These are phyloP conservation scores for Fragilariopsis cylindrus DNA, from an alignment of 108 stramenopile species.

Conservation along the genomic window DNA sequence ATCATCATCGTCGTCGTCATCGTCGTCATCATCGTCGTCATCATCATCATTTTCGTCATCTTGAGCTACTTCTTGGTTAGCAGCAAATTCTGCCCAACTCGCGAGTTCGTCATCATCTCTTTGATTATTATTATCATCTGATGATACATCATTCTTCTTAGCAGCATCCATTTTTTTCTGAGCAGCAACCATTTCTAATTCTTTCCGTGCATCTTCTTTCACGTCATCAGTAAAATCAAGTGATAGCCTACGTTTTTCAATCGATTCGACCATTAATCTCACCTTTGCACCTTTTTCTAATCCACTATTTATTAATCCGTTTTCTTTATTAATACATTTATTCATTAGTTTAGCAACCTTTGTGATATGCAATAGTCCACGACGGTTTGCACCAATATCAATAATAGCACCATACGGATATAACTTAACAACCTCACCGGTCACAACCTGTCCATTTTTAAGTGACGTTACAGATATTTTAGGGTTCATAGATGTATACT, in stretches of 20 bases:
- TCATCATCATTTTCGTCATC: neutral
- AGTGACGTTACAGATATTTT: constrained; percentile 56
- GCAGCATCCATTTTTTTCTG: neutral
- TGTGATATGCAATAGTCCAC: constrained; percentile 70
- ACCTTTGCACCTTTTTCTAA: constrained; percentile 52
- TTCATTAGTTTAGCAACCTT: constrained; percentile 56
- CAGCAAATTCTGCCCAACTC: constrained; percentile 13
- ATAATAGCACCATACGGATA: constrained; percentile 70
- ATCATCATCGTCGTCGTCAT: constrained; percentile 3
- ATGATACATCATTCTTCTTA: constrained; percentile 23
- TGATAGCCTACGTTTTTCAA: constrained; percentile 53
- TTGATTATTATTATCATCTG: constrained; percentile 24
- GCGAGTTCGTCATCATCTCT: neutral
- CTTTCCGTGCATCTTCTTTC: constrained; percentile 39
- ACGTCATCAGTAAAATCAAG: constrained; percentile 63
- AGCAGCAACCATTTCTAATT: neutral
- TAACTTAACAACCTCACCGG: constrained; percentile 52
- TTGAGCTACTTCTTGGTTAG: neutral
- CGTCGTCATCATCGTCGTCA: neutral
- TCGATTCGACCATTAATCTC: constrained; percentile 45
- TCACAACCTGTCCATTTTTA: constrained; percentile 39
- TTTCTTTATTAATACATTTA: constrained; percentile 58
- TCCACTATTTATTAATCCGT: constrained; percentile 59
- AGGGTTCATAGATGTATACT: constrained; percentile 10
- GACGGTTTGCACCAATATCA: constrained; percentile 79